Conservation (phyloP, 768 basidiomycete species). For the Pilatotrama ljubarskyi region DNA sequence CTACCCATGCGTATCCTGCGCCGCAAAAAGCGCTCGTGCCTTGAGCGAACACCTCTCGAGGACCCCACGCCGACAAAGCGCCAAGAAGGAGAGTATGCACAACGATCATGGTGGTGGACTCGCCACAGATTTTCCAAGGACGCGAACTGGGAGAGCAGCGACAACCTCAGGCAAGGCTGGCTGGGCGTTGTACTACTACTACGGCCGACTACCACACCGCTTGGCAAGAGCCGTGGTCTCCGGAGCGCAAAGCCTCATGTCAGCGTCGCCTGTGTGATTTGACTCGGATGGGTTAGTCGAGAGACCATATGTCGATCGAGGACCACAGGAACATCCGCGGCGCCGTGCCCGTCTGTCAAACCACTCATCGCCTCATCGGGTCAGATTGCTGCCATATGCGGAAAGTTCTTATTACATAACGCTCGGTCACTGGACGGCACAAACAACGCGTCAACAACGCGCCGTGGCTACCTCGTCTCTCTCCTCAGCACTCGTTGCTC, state of each 20-base stretch:
- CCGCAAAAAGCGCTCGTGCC: background rate
- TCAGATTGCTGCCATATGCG: background rate
- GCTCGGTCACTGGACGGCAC: background rate
- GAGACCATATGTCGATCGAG: background rate
- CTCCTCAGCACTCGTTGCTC: background rate
- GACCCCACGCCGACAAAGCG: no score
- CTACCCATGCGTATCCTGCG: background rate
- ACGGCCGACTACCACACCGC: no score
- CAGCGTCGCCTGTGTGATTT: background rate
- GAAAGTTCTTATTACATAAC: background rate
- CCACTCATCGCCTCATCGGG: background rate
- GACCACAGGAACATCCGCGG: no score
- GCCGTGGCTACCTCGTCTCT: background rate
- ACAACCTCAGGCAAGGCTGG: no score
- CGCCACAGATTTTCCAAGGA: no score
- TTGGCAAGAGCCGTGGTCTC: background rate
- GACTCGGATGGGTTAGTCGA: background rate
- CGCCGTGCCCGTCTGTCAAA: slow-evolving; percentile 4
- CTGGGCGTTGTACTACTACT: no score
- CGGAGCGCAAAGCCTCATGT: background rate
- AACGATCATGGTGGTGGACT: no score
- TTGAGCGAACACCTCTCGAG: background rate
- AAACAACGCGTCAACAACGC: slow-evolving; percentile 22
- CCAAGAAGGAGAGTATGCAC: no score
- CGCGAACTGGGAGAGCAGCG: no score